Evolutionary conservation across 2,329 filamentous ascomycete species (phyloP).

Genomic region (Claviceps quebecensis): DNA sequence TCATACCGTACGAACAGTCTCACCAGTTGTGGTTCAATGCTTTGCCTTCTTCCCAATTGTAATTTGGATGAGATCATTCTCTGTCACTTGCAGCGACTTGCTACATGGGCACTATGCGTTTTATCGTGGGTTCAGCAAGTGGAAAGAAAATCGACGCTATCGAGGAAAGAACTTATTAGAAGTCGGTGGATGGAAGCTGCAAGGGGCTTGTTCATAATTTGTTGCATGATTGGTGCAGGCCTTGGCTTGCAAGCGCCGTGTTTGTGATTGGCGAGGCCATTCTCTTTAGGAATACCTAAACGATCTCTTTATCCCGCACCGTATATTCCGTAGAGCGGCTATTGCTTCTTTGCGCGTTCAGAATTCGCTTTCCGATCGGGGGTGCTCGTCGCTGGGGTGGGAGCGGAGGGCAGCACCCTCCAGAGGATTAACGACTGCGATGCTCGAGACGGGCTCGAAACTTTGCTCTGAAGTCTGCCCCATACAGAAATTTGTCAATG

Average conservation of each 20-base stretch:
- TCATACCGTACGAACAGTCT: too few relatives aligned
- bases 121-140: neutral
- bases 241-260: neutral
- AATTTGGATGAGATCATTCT: too few relatives aligned
- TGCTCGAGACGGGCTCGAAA: neutral
- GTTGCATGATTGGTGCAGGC: neutral
- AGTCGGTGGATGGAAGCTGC: neutral
- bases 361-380: neutral
- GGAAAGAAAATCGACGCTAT: neutral
- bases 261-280: neutral
- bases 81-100: too few relatives aligned
- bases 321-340: too few relatives aligned
- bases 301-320: neutral
- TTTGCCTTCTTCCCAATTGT: too few relatives aligned
- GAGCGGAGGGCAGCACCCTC: neutral
- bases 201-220: neutral
- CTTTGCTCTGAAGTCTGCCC: neutral
- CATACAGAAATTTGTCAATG: too few relatives aligned
- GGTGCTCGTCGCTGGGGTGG: neutral
- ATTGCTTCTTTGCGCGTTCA: neutral
- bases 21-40: too few relatives aligned
- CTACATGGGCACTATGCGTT: too few relatives aligned
- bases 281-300: neutral
- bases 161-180: neutral
- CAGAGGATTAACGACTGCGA: neutral